Conservation (phyloP, 1,284 basidiomycete genomes). For the Cystobasidium slooffiae region DNA sequence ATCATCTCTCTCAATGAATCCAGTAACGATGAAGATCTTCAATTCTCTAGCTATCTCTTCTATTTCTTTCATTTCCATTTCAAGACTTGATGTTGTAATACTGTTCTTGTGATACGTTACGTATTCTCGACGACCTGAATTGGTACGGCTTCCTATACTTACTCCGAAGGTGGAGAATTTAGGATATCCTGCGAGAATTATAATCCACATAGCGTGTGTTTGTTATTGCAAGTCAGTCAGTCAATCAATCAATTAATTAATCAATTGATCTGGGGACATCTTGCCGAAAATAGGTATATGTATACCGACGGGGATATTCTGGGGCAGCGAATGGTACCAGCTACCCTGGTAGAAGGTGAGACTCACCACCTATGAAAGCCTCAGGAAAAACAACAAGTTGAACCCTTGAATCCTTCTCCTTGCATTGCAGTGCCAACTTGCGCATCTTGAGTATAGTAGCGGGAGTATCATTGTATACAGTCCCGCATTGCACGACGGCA, state of each 20-base stretch:
- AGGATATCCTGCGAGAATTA: conserved; percentile 67
- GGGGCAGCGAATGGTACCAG: too few species aligned
- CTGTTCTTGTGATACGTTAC: conserved; percentile 65
- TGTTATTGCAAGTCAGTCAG: too few species aligned
- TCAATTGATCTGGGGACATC: too few species aligned
- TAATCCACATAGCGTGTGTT: conserved; percentile 48
- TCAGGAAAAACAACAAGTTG: conserved; percentile 50
- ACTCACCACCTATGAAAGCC: conserved; percentile 46
- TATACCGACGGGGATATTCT: too few species aligned
- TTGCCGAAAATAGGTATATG: too few species aligned
- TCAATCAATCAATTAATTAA: too few species aligned
- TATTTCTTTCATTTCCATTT: conserved; percentile 62
- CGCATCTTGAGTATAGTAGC: conserved; percentile 49
- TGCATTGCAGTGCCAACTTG: conserved; percentile 45
- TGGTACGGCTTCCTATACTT: conserved; percentile 64
- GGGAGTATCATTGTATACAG: conserved; percentile 42
- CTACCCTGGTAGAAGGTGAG: conserved; percentile 2
- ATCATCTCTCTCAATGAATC: conserved; percentile 67
- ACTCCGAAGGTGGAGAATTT: conserved; percentile 67
- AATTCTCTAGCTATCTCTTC: conserved; percentile 63
- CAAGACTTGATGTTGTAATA: conserved; percentile 63
- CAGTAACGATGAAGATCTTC: conserved; percentile 68
- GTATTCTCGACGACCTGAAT: conserved; percentile 67
- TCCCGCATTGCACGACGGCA: conserved; percentile 48
- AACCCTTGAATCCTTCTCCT: conserved; percentile 43